Percentiles rank a stretch among this genome's conserved stretches.
These are phyloP conservation scores for Lipomyces chichibuensis DNA, from an alignment of 805 yeast genomes.

Conservation along the genomic window DNA sequence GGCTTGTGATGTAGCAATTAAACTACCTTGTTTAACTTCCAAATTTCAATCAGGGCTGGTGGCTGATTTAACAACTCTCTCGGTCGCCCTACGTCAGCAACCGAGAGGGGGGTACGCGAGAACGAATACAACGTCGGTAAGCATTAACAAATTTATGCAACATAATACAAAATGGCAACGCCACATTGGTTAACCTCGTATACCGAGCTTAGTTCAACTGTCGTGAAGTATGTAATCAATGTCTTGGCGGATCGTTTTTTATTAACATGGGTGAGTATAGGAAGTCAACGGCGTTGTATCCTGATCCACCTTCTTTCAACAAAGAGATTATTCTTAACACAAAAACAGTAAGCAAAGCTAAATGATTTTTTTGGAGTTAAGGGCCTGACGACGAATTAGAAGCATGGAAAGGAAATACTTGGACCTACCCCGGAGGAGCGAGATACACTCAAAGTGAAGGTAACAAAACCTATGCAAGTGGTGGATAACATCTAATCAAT, in stretches of 20 bases:
- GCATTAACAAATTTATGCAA: background rate
- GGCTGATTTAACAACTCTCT: background rate
- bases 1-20: background rate
- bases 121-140: background rate
- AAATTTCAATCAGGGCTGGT: background rate
- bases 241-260: background rate
- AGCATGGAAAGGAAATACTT: slow-evolving; percentile 24
- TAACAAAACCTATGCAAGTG: background rate
- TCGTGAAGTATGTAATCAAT: slow-evolving; percentile 19
- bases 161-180: slow-evolving; percentile 2
- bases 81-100: too few relatives aligned
- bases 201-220: slow-evolving; percentile 10
- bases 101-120: too few relatives aligned
- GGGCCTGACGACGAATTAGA: slow-evolving; percentile 11
- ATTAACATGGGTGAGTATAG: background rate
- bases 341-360: slow-evolving; percentile 18
- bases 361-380: background rate
- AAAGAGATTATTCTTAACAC: slow-evolving; percentile 27
- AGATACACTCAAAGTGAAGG: slow-evolving; percentile 36
- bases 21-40: too few relatives aligned
- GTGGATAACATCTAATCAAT: background rate
- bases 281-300: slow-evolving; percentile 5
- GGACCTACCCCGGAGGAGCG: slow-evolving; percentile 25
- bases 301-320: slow-evolving; percentile 29
- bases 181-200: slow-evolving; percentile 19